Percentiles rank a stretch among this genome's conserved stretches.
These are phyloP conservation scores for Nicotiana knightiana DNA, from an alignment of 257 asterid species.

Conservation along the genomic window DNA sequence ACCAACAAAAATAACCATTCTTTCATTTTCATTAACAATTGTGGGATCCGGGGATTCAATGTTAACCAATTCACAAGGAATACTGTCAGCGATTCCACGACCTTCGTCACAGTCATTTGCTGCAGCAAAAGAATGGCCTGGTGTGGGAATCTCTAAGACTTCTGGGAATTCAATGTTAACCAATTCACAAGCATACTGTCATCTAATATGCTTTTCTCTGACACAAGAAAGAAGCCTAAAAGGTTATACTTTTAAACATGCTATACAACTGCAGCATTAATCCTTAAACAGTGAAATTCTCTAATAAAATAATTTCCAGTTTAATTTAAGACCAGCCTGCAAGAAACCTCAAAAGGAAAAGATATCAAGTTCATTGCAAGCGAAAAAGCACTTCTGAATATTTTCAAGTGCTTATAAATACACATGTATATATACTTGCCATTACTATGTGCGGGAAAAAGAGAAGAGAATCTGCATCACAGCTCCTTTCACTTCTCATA, in stretches of 20 bases:
- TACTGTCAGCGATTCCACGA: too few relatives aligned
- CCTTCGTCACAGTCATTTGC: too few relatives aligned
- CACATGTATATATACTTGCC: neutral
- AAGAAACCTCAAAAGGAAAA: conserved; percentile 2
- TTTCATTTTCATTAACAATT: too few relatives aligned
- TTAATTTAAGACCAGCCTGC: neutral
- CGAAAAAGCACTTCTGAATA: neutral
- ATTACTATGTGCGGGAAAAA: neutral
- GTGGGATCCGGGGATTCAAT: too few relatives aligned
- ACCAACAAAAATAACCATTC: too few relatives aligned
- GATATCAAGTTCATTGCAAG: neutral
- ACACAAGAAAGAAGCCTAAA: neutral
- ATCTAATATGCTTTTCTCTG: neutral
- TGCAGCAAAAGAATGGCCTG: too few relatives aligned
- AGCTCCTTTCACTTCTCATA: neutral
- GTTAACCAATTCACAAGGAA: too few relatives aligned
- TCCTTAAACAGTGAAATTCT: neutral
- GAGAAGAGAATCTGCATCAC: neutral
- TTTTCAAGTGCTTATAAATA: neutral
- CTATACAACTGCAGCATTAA: neutral
- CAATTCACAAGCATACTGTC: too few relatives aligned
- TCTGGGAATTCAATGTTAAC: too few relatives aligned
- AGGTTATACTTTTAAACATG: neutral
- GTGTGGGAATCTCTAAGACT: too few relatives aligned
- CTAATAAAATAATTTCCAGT: neutral